phyloP scores from a whole-genome alignment of 2,329 filamentous ascomycete species.

The Orbilia oligospora region DNA sequence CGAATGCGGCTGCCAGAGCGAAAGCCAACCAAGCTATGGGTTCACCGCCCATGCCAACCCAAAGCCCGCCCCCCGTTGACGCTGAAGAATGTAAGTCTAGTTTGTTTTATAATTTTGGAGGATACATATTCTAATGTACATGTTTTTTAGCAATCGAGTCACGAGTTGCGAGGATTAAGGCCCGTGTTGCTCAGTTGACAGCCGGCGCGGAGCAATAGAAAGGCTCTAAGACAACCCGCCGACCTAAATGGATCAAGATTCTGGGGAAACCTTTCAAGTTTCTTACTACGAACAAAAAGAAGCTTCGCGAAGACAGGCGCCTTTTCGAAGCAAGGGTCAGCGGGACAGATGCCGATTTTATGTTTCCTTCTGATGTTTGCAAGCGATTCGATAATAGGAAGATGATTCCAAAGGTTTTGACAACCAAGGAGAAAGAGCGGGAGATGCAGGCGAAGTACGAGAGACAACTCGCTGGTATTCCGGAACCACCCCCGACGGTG shows the following conservation, averaged over 20 bases:
- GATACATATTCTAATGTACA: slow-evolving; percentile 63
- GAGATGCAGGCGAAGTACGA: slow-evolving; percentile 32
- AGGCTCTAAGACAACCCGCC: slow-evolving; percentile 33
- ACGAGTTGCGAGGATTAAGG: slow-evolving; percentile 96
- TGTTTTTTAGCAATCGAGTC: slow-evolving; percentile 84
- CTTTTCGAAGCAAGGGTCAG: slow-evolving; percentile 39
- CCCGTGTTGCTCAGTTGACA: slow-evolving; percentile 93
- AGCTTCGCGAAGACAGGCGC: slow-evolving; percentile 12
- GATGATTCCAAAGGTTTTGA: slow-evolving; percentile 34
- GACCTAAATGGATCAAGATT: slow-evolving; percentile 14
- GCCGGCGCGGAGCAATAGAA: slow-evolving; percentile 77
- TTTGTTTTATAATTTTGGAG: not conserved
- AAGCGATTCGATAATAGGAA: slow-evolving; percentile 52
- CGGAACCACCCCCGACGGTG: not conserved
- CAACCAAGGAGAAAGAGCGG: slow-evolving; percentile 7
- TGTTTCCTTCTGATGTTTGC: slow-evolving; percentile 49
- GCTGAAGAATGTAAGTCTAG: slow-evolving; percentile 87
- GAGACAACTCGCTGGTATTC: slow-evolving; percentile 2
- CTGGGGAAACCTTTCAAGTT: slow-evolving; percentile 29
- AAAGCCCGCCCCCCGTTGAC: slow-evolving; percentile 76
- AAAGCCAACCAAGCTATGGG: slow-evolving; percentile 70
- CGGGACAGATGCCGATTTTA: slow-evolving; percentile 26
- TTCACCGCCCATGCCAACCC: slow-evolving; percentile 21
- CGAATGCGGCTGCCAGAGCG: slow-evolving; percentile 89
- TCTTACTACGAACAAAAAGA: slow-evolving; percentile 23